These are phyloP conservation scores for Scortechinia acanthostroma DNA, from an alignment of 2,329 filamentous ascomycete genomes.

Conservation along the genomic window DNA sequence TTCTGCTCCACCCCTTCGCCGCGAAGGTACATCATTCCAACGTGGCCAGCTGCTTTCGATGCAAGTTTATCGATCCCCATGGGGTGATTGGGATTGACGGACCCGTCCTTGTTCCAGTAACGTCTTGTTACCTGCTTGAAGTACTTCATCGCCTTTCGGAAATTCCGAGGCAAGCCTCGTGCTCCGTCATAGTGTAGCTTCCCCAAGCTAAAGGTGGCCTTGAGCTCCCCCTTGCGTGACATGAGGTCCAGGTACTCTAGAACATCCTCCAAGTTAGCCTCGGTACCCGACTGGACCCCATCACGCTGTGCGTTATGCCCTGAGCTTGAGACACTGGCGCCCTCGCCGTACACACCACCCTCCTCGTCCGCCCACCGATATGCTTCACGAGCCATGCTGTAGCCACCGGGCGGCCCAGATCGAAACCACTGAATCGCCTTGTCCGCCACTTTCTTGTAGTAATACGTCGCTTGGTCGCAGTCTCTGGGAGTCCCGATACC, in stretches of 20 bases:
- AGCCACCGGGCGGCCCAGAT: conserved; percentile 83
- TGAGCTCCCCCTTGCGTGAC: conserved; percentile 81
- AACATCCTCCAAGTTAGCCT: conserved; percentile 84
- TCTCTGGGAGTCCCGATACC: conserved; percentile 81
- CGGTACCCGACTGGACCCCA: conserved; percentile 61
- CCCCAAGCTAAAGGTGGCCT: conserved; percentile 78
- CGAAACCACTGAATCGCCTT: conserved; percentile 84
- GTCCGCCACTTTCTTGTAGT: conserved; percentile 89
- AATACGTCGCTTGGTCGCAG: conserved; percentile 77
- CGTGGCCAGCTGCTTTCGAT: conserved; percentile 75
- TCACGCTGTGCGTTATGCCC: conserved; percentile 71
- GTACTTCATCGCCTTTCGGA: conserved; percentile 69
- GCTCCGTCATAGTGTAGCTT: conserved; percentile 85
- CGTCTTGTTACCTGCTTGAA: conserved; percentile 73
- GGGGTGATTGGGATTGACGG: conserved; percentile 58
- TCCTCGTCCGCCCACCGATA: conserved; percentile 84
- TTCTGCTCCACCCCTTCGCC: conserved; percentile 79
- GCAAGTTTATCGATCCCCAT: conserved; percentile 70
- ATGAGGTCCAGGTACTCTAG: conserved; percentile 89
- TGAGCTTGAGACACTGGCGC: conserved; percentile 82
- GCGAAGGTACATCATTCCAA: conserved; percentile 82
- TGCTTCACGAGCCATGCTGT: conserved; percentile 68
- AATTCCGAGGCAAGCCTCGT: conserved; percentile 65
- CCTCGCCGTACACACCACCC: conserved; percentile 90
- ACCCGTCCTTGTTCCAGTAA: conserved; percentile 78